Percentiles rank a stretch among this genome's conserved stretches.
Conservation (phyloP, 805 yeast species). For the Kregervanrija pseudodelftensis region DNA sequence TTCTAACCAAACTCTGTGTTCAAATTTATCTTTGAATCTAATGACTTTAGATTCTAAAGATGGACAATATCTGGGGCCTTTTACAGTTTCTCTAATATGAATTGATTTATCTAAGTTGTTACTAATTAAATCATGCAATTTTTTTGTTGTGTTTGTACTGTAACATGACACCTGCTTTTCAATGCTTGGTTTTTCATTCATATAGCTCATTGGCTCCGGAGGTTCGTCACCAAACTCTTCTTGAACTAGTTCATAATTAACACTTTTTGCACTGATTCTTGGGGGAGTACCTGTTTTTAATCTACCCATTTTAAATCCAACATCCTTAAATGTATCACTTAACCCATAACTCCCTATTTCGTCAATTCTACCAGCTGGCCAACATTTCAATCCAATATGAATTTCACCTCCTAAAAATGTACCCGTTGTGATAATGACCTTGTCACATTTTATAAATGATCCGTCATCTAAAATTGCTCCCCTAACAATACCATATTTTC, state of each 20-base stretch:
- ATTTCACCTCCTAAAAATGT: constrained; percentile 93
- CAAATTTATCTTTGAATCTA: constrained; percentile 65
- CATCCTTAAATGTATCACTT: constrained; percentile 64
- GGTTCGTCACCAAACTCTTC: constrained; percentile 76
- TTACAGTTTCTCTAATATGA: constrained; percentile 88
- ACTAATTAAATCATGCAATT: constrained; percentile 62
- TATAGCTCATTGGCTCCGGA: constrained; percentile 83
- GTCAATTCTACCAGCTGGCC: constrained; percentile 91
- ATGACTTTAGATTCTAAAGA: constrained; percentile 87
- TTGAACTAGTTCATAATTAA: constrained; percentile 57
- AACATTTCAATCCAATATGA: constrained; percentile 74
- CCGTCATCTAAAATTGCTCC: constrained; percentile 79
- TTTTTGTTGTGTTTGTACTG: constrained; percentile 70
- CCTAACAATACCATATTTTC: constrained; percentile 39
- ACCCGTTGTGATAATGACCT: constrained; percentile 89
- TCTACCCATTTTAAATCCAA: constrained; percentile 81
- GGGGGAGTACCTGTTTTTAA: constrained; percentile 98
- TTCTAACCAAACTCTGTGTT: constrained; percentile 89
- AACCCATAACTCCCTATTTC: constrained; percentile 89
- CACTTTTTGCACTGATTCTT: constrained; percentile 63
- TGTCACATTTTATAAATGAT: constrained; percentile 45
- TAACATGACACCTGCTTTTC: constrained; percentile 61
- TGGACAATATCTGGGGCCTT: constrained; percentile 97
- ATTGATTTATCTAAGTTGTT: constrained; percentile 73
- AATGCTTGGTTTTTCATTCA: constrained; percentile 64